Conservation (phyloP, 2,329 filamentous ascomycete species). For the Penicillium digitatum region DNA sequence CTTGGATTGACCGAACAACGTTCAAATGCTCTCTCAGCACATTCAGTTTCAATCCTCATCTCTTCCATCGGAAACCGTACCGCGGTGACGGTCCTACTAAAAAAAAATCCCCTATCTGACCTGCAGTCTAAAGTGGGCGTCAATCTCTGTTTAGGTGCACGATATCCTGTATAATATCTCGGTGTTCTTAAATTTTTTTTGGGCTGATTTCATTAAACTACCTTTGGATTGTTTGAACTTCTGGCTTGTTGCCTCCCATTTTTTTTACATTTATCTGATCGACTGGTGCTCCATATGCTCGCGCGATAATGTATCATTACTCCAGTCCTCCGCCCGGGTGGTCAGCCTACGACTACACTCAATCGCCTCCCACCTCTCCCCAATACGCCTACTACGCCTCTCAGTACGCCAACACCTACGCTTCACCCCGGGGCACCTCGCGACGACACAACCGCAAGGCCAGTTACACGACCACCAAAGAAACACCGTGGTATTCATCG, state of each 20-base stretch:
- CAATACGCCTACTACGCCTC: slow-evolving; percentile 53
- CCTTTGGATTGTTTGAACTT: slow-evolving; percentile 13
- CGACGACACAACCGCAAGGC: slow-evolving; percentile 56
- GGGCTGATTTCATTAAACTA: slow-evolving; percentile 17
- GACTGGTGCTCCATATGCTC: slow-evolving; percentile 30
- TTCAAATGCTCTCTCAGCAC: slow-evolving; percentile 45
- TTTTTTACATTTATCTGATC: slow-evolving; percentile 11
- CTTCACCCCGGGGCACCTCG: slow-evolving; percentile 43
- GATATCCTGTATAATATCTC: slow-evolving; percentile 47
- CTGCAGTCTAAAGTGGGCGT: slow-evolving; percentile 29
- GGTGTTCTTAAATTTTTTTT: slow-evolving; percentile 29
- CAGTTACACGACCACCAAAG: slow-evolving; percentile 50
- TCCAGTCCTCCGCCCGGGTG: slow-evolving; percentile 48
- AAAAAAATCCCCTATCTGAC: slow-evolving; percentile 18
- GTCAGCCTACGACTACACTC: slow-evolving; percentile 48
- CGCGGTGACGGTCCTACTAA: slow-evolving; percentile 42
- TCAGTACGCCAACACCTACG: slow-evolving; percentile 48
- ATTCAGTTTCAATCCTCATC: slow-evolving; percentile 39
- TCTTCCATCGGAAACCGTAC: slow-evolving; percentile 41
- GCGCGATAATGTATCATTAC: slow-evolving; percentile 47
- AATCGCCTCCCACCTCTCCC: slow-evolving; percentile 50
- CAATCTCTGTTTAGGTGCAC: slow-evolving; percentile 32
- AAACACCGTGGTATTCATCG: slow-evolving; percentile 44
- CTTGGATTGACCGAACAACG: slow-evolving; percentile 31
- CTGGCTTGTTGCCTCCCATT: background rate